Evolutionary conservation across 148 eudicot genomes (phyloP).

Genomic region (Rhododendron simsii): DNA sequence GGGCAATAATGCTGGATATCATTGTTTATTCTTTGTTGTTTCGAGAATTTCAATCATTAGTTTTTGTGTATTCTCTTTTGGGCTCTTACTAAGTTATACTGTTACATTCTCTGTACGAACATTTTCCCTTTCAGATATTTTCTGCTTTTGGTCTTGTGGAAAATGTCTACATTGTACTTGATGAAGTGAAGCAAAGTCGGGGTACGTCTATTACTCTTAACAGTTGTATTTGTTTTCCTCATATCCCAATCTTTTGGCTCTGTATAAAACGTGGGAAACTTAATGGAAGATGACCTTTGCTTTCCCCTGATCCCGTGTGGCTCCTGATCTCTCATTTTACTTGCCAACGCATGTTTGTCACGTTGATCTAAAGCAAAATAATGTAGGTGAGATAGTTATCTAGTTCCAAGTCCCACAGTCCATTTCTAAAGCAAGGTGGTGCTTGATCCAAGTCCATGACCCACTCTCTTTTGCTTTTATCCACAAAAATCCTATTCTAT

Average conservation of each 20-base stretch:
- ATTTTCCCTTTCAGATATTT: conserved; percentile 53
- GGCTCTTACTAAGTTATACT: neutral
- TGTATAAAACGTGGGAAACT: neutral
- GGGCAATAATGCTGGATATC: neutral
- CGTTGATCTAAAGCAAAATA: neutral
- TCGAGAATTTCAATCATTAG: neutral
- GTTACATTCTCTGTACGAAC: neutral
- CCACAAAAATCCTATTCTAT: neutral
- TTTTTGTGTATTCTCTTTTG: neutral
- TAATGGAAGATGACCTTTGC: neutral
- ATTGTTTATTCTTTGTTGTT: neutral
- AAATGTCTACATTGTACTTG: conserved; percentile 61
- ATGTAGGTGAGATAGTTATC: neutral
- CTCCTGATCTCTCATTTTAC: neutral
- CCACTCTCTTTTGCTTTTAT: neutral
- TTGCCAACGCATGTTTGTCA: neutral
- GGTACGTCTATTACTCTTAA: conserved; percentile 47
- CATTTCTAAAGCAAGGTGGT: neutral
- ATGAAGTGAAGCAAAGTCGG: conserved; percentile 61
- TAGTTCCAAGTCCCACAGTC: neutral
- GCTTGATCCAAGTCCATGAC: neutral
- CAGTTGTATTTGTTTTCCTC: neutral
- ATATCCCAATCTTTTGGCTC: neutral
- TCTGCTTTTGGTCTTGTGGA: conserved; percentile 68
- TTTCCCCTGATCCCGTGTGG: neutral